These are phyloP conservation scores for Raffaelea albimanens DNA, from an alignment of 2,329 filamentous ascomycete genomes.

Conservation along the genomic window DNA sequence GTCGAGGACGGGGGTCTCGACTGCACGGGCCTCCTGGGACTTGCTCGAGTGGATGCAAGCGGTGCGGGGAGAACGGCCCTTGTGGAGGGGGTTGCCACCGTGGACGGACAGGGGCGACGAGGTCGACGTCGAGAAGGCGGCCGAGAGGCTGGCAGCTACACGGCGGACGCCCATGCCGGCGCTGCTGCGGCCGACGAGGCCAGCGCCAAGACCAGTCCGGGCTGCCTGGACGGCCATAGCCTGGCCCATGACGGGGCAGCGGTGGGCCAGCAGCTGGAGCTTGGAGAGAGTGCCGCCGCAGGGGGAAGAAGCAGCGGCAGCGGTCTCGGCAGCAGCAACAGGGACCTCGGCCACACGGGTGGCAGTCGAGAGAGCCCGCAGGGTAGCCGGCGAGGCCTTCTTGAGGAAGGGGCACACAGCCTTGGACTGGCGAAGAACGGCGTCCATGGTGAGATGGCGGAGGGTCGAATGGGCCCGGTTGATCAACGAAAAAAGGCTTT, in stretches of 20 bases:
- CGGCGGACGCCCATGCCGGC: conserved; percentile 11
- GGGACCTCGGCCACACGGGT: conserved; percentile 40
- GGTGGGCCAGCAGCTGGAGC: conserved; percentile 84
- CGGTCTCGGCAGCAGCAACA: not conserved
- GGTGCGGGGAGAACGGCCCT: conserved; percentile 21
- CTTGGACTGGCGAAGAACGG: conserved; percentile 88
- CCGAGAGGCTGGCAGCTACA: conserved; percentile 11
- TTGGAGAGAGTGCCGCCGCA: conserved; percentile 95
- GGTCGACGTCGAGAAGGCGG: conserved; percentile 9
- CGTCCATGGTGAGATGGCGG: conserved; percentile 69
- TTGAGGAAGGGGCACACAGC: conserved; percentile 96
- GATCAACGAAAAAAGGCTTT: too few species aligned
- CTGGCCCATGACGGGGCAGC: conserved; percentile 98
- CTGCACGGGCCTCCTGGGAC: conserved; percentile 65
- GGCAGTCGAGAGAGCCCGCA: conserved; percentile 78
- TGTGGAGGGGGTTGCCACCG: conserved; percentile 11
- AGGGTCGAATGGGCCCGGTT: too few species aligned
- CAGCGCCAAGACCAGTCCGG: conserved; percentile 30
- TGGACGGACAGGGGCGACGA: not conserved
- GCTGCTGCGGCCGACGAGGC: conserved; percentile 16
- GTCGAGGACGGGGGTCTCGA: conserved; percentile 52
- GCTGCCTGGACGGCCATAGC: conserved; percentile 79
- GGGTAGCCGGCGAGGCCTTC: conserved; percentile 82
- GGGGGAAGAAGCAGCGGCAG: conserved; percentile 39
- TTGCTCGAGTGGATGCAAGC: conserved; percentile 75